Percentiles rank a stretch among this genome's conserved stretches.
These are phyloP conservation scores for Candida railenensis DNA, from an alignment of 805 yeast species.

Conservation along the genomic window DNA sequence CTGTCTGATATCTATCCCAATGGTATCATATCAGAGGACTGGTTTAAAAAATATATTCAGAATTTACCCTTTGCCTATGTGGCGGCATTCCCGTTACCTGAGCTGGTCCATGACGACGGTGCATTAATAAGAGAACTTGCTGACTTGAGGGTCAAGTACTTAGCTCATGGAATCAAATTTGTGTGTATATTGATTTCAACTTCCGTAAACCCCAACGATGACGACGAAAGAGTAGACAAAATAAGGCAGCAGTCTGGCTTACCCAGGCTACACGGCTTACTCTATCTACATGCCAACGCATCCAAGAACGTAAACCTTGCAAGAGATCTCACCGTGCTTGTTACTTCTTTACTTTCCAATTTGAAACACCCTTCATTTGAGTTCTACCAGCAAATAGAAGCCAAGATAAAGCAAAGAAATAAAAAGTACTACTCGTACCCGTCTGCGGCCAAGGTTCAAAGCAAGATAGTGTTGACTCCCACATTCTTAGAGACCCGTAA, in stretches of 20 bases:
- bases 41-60: constrained; percentile 35
- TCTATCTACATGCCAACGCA: constrained; percentile 18
- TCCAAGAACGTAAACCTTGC: constrained; percentile 10
- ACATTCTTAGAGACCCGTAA: constrained; percentile 37
- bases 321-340: constrained; percentile 31
- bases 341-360: constrained; percentile 27
- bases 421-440: constrained; percentile 39
- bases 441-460: constrained; percentile 17
- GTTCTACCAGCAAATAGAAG: constrained; percentile 33
- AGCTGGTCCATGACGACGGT: constrained; percentile 14
- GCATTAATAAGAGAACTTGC: constrained; percentile 10
- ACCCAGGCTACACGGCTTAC: constrained; percentile 28
- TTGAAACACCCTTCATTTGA: constrained; percentile 28
- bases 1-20: constrained; percentile 28
- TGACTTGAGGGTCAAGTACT: constrained; percentile 9
- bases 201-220: neutral
- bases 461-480: constrained; percentile 33
- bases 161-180: constrained; percentile 10
- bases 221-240: constrained; percentile 10
- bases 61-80: constrained; percentile 34
- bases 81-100: constrained; percentile 16
- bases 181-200: constrained; percentile 11
- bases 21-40: constrained; percentile 27
- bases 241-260: constrained; percentile 23
- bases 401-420: constrained; percentile 30